A percentile compares a stretch with the other conserved stretches of the same genome.
phyloP scores from a whole-genome alignment of 2,329 filamentous ascomycete species.

The Hymenoscyphus salicellus region DNA sequence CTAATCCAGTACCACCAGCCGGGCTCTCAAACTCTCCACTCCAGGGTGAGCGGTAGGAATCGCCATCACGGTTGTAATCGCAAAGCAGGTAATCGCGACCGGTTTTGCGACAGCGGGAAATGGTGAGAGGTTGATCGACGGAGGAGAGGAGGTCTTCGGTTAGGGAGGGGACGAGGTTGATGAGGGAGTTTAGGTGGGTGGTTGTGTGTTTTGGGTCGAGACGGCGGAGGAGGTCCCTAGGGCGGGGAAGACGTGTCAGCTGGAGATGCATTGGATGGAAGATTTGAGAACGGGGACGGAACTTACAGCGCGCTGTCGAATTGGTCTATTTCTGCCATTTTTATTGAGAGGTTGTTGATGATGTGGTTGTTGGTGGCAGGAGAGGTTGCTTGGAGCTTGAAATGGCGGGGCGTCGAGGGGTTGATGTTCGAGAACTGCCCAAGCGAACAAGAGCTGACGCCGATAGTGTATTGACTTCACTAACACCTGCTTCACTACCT shows the following conservation, averaged over 20 bases:
- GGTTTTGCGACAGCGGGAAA: slow-evolving; percentile 81
- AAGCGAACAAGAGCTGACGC: not conserved
- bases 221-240: slow-evolving; percentile 93
- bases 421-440: slow-evolving; percentile 17
- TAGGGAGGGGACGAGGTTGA: slow-evolving; percentile 82
- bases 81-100: slow-evolving; percentile 96
- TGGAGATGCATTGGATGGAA: not conserved
- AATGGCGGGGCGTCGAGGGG: slow-evolving; percentile 22
- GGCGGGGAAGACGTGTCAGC: not conserved
- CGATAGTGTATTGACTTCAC: not conserved
- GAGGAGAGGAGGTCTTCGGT: slow-evolving; percentile 97
- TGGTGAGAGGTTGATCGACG: slow-evolving; percentile 89
- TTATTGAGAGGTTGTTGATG: slow-evolving; percentile 19
- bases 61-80: slow-evolving; percentile 99
- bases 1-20: slow-evolving; percentile 61
- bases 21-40: slow-evolving; percentile 97
- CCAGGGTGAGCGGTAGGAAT: slow-evolving; percentile 98
- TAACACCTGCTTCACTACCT: not conserved
- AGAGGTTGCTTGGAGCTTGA: not conserved
- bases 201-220: slow-evolving; percentile 93
- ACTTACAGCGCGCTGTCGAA: slow-evolving; percentile 39
- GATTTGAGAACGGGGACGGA: not conserved
- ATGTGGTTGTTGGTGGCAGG: slow-evolving; percentile 6
- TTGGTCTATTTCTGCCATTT: slow-evolving; percentile 36
- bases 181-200: slow-evolving; percentile 82